These are phyloP conservation scores for Lagerstroemia speciosa DNA, from an alignment of 345 rosid genomes.

Conservation along the genomic window DNA sequence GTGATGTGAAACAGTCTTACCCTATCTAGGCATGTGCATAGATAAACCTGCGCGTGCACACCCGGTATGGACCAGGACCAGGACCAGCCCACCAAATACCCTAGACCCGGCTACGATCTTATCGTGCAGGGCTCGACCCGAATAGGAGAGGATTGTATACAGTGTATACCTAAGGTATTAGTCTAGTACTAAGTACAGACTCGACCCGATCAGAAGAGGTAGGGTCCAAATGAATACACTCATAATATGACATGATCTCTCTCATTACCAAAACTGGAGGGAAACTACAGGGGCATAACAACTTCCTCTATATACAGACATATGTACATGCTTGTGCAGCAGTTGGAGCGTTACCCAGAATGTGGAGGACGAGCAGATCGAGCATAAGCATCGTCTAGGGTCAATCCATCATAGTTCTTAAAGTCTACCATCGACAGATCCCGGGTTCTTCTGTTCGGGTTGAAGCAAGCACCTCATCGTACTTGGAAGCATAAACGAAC, in stretches of 20 bases:
- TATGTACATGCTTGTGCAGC: not conserved
- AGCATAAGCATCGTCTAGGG: not conserved
- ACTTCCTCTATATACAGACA: not conserved
- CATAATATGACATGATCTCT: no score
- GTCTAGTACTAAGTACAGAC: no score
- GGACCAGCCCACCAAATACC: no score
- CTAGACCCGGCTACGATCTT: no score
- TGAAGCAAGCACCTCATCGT: slow-evolving; percentile 66
- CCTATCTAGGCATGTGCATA: not conserved
- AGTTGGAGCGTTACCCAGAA: not conserved
- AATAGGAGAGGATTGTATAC: no score
- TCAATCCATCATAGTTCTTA: not conserved
- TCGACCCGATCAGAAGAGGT: no score
- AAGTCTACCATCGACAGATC: slow-evolving; percentile 59
- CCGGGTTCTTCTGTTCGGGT: slow-evolving; percentile 65
- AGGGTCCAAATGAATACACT: no score
- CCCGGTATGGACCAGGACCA: no score
- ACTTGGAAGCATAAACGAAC: slow-evolving; percentile 71
- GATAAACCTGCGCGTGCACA: no score
- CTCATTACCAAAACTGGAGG: not conserved
- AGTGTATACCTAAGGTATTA: no score
- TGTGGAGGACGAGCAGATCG: no score
- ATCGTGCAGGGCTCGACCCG: no score
- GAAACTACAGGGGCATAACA: not conserved
- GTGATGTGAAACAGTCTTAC: not conserved